phyloP scores from a whole-genome alignment of 1,139 yeast genomes.

The Trichomonascaceae sp. region DNA sequence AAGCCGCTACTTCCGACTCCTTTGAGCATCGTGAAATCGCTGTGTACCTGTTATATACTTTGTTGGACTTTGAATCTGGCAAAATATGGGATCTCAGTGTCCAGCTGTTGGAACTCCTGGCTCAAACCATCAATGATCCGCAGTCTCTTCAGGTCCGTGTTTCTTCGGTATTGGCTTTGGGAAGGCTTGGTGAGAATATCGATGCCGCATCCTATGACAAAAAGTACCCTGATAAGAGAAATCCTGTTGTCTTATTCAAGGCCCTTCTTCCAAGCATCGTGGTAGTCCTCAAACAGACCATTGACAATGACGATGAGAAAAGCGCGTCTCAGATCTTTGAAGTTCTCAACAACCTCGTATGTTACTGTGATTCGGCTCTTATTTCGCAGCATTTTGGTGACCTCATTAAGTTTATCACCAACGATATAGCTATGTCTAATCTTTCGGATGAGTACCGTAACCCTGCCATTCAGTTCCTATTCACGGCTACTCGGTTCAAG shows the following conservation, averaged over 20 bases:
- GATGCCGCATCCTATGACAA: constrained; percentile 35
- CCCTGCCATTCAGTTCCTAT: constrained; percentile 79
- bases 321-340: constrained; percentile 74
- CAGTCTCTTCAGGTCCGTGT: constrained; percentile 68
- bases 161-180: constrained; percentile 77
- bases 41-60: constrained; percentile 67
- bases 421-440: constrained; percentile 61
- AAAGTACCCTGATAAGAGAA: constrained; percentile 17
- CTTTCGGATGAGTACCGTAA: constrained; percentile 78
- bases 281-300: constrained; percentile 69
- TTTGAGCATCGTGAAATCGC: constrained; percentile 76
- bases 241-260: constrained; percentile 55
- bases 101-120: constrained; percentile 65
- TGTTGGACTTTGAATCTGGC: constrained; percentile 64
- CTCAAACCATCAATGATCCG: constrained; percentile 58
- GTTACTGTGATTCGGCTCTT: constrained; percentile 63
- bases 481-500: constrained; percentile 70
- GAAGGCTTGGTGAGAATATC: constrained; percentile 64
- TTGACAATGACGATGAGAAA: constrained; percentile 64
- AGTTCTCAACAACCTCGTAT: constrained; percentile 71
- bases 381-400: constrained; percentile 71
- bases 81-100: constrained; percentile 56
- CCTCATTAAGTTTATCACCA: constrained; percentile 62
- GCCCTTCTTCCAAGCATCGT: constrained; percentile 75
- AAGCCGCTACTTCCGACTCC: constrained; percentile 54